Base-by-base conservation (phyloP, 2,329 filamentous ascomycete species). In the Cercospora nicotianae region DNA sequence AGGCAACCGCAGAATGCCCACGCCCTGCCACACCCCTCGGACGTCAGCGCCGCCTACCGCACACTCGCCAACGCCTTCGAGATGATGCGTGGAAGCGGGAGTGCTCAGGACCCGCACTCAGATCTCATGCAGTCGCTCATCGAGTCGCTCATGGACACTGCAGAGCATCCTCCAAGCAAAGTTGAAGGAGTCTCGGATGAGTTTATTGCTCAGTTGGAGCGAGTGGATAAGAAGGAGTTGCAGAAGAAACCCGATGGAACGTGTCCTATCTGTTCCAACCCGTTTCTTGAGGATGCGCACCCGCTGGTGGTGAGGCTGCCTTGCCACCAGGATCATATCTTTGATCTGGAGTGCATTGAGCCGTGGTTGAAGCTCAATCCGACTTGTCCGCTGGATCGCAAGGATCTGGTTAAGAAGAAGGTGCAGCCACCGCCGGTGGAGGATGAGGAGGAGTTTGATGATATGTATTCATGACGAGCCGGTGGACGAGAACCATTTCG, bases 341-440 rank as follows among this genome's bases (percentile, higher is more conserved):
- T 89, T 77, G 88, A 90, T 78, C 77, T 90, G 28, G 87, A 90
- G 73, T 90, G 88, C 77, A 87, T 90, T 69, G 79, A 83, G 67
- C 87, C 88, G 0, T 90, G 88, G 88, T 77, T 90, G 70, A 84
- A 88, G 71, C 80, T 90, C 65, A 86, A 88, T 70, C 85, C 86
- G 8, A 89, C 87, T 20, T 90, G 87, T 78, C 87, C 87, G 18
- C 80, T 90, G 59, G 87, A 89, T 75, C 82, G 88, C 61, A 82
- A 84, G 74, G 84, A 86, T 75, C 80, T 90, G 67, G 79, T 86
- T 18, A 87, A 88, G 79, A 77, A 85, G 80, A 75, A 84, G 69
- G 63, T 67, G 28, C 70, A 71, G 18, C 72, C 73, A n/a, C 72
- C 74, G 20, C 73, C 72, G 30, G 69, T 69, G 77, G 78, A 81